These are phyloP conservation scores for Hypoxylon rickii DNA, from an alignment of 495 filamentous ascomycete genomes.

Conservation along the genomic window DNA sequence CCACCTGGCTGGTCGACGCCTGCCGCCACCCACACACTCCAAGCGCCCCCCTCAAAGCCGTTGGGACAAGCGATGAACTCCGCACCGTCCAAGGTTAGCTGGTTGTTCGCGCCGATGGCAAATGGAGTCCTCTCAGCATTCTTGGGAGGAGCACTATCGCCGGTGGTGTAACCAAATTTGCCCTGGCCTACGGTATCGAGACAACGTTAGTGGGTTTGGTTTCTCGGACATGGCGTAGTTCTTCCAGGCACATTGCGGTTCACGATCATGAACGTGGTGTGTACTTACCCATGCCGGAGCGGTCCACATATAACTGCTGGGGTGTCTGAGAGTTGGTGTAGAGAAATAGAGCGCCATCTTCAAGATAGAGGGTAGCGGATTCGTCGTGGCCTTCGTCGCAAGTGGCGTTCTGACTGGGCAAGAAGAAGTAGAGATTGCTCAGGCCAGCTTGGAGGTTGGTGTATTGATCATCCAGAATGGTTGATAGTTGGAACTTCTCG, in stretches of 20 bases:
- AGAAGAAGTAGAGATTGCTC: conserved; percentile 50
- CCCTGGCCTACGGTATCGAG: conserved; percentile 49
- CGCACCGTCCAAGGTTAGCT: conserved; percentile 50
- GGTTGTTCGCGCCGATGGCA: conserved; percentile 43
- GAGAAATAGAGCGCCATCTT: conserved; percentile 52
- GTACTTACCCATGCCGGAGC: conserved; percentile 56
- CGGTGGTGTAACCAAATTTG: conserved; percentile 54
- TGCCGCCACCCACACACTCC: conserved; percentile 52
- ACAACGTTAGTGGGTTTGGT: too few relatives aligned
- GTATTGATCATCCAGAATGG: conserved; percentile 53
- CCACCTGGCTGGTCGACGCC: conserved; percentile 50
- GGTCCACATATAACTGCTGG: conserved; percentile 58
- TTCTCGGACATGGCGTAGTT: too few relatives aligned
- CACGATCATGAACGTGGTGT: too few relatives aligned
- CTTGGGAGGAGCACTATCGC: conserved; percentile 41
- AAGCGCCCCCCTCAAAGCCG: conserved; percentile 52
- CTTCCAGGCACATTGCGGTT: too few relatives aligned
- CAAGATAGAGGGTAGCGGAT: conserved; percentile 54
- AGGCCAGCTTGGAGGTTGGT: conserved; percentile 46
- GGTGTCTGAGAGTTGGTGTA: conserved; percentile 44
- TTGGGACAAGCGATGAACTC: conserved; percentile 56
- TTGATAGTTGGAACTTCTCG: conserved; percentile 49
- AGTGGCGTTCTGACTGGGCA: conserved; percentile 48
- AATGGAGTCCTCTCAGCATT: conserved; percentile 53
- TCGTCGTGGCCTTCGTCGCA: conserved; percentile 47